Evolutionary conservation across 768 basidiomycete genomes (phyloP).

Genomic region (Macrocybe gigantea): DNA sequence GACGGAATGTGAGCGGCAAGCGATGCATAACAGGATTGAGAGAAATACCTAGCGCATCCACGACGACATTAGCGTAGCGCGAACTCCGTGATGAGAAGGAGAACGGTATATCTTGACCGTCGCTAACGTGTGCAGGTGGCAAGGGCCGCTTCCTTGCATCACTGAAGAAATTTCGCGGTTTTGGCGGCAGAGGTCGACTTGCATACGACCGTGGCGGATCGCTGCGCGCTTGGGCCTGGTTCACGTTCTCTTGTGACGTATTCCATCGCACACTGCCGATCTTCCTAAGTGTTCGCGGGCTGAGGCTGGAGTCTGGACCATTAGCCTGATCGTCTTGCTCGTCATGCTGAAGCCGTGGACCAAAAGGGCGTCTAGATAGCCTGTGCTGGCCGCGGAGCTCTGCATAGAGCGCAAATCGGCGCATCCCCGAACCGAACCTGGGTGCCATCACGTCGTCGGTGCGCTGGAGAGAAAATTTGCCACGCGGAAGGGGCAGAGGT

Average conservation of each 20-base stretch:
- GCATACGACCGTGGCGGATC: background rate
- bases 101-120: slow-evolving; percentile 5
- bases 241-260: too few relatives aligned
- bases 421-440: too few relatives aligned
- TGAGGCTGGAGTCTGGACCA: too few relatives aligned
- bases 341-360: background rate
- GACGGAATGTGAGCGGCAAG: background rate
- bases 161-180: slow-evolving; percentile 1
- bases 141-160: slow-evolving; percentile 1
- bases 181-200: slow-evolving; percentile 3
- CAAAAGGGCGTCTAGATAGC: slow-evolving; percentile 2
- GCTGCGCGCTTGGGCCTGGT: too few relatives aligned
- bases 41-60: background rate
- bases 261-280: too few relatives aligned
- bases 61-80: background rate
- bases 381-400: background rate
- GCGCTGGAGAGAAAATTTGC: too few relatives aligned
- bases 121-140: background rate
- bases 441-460: too few relatives aligned
- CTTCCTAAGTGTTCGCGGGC: too few relatives aligned
- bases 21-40: background rate
- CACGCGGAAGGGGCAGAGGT: too few relatives aligned
- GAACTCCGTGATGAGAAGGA: slow-evolving; percentile 2
- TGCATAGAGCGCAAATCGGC: too few relatives aligned
- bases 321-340: too few relatives aligned